Evolutionary conservation across 2,329 filamentous ascomycete species (phyloP).

Genomic region (Fusarium haematococcum): DNA sequence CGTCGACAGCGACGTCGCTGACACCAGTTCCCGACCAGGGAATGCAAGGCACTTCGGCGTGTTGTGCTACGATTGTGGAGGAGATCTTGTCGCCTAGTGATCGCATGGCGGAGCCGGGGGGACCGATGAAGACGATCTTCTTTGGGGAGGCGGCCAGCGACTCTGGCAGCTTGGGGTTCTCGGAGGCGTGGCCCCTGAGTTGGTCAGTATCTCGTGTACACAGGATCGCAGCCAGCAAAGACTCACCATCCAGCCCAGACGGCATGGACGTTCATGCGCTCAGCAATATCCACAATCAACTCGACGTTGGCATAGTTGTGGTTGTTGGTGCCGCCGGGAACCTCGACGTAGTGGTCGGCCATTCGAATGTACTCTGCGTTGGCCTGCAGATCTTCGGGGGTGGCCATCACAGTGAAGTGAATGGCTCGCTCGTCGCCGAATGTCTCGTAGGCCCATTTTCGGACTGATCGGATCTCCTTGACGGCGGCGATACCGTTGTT

Average conservation of each 20-base stretch:
- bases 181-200: slow-evolving; percentile 93
- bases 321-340: slow-evolving; percentile 98
- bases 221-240: slow-evolving; percentile 5
- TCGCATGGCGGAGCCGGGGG: slow-evolving; percentile 97
- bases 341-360: slow-evolving; percentile 99
- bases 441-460: slow-evolving; percentile 99
- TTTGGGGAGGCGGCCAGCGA: slow-evolving; percentile 95
- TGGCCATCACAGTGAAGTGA: slow-evolving; percentile 99
- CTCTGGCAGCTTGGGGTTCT: slow-evolving; percentile 98
- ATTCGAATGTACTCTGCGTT: slow-evolving; percentile 99
- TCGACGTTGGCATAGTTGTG: slow-evolving; percentile 99
- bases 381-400: slow-evolving; percentile 94
- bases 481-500: slow-evolving; percentile 99
- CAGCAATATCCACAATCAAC: slow-evolving; percentile 97
- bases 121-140: slow-evolving; percentile 99
- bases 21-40: slow-evolving; percentile 99
- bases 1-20: slow-evolving; percentile 81
- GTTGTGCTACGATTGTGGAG: slow-evolving; percentile 98
- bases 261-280: slow-evolving; percentile 98
- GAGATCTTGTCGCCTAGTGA: slow-evolving; percentile 99
- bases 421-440: slow-evolving; percentile 99
- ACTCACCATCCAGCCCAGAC: slow-evolving; percentile 98
- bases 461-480: slow-evolving; percentile 98
- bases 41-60: slow-evolving; percentile 95
- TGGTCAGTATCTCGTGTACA: slow-evolving; percentile 18